Base-by-base conservation (phyloP, 192 early-diverging fungal genomes). In the Gonapodya sp. region DNA sequence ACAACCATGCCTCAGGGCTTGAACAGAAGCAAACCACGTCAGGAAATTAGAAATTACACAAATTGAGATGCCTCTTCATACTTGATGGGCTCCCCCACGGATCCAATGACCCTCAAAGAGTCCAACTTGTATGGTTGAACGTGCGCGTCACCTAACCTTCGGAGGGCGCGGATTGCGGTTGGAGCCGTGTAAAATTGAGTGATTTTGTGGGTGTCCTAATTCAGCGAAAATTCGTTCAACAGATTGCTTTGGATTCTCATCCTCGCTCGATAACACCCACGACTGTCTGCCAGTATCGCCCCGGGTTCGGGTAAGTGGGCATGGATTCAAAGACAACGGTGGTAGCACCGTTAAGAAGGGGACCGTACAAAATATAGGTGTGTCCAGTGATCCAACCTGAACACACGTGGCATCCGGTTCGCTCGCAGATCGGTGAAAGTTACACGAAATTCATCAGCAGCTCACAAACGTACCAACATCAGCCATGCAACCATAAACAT, bases 171-270 rank as follows among this genome's bases (percentile, higher is more conserved):
- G 83, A 98, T 97, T 78, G 97, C 97, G 35, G 97, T 98, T 36
- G 97, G 97, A 0, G 97, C 97, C 35, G 97, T 98, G 89, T 98
- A 98, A 86, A 98, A 96, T 85, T 96, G 95, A 34, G 96, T 97
- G 84, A 98, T 88, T 86, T 94, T 64, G 46, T 64, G 46, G 46
- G 46, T 64, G 46, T 64, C 46, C 46, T 64, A 24, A 64, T 8
- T 64, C 8, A 64, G 24, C 8, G 46, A 8, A 24, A 24, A 24
- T 8, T 24, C 46, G 46, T 16, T 64, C 8, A 64, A 16, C 8
- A 64, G 46, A 16, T 64, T 8, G 46, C 8, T 64, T 8, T 64
- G 46, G 46, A 8, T 64, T 16, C 8, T 64, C 46, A 24, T 8
- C 8, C 46, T 16, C 46, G 24, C 24, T 24, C 24, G 8, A 64